phyloP scores from a whole-genome alignment of 2,329 filamentous ascomycete genomes.

The Orbilia blumenaviensis region DNA sequence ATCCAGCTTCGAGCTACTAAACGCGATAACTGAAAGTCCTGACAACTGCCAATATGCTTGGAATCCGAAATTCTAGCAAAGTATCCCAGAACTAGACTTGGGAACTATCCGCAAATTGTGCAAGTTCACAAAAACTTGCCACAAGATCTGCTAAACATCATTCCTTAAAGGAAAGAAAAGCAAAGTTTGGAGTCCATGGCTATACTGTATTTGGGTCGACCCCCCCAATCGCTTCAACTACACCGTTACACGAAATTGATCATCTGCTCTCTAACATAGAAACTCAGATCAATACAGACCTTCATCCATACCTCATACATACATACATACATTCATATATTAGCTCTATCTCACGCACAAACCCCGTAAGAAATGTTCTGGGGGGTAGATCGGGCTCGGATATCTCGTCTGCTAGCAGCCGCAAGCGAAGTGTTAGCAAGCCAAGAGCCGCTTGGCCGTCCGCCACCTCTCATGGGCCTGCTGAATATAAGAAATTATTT shows the following conservation, averaged over 20 bases:
- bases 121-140: no score
- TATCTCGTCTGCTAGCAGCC: conserved; percentile 38
- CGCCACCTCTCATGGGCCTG: background rate
- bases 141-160: background rate
- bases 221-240: conserved; percentile 6
- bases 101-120: no score
- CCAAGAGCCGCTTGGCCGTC: conserved; percentile 37
- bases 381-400: no score
- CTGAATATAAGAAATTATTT: no score
- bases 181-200: background rate
- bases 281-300: no score
- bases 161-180: background rate
- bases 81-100: no score
- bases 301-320: no score
- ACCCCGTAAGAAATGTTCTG: no score
- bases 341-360: no score
- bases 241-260: conserved; percentile 1
- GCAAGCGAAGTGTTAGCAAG: conserved; percentile 16
- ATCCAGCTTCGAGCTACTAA: conserved; percentile 25
- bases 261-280: no score
- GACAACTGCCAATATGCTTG: conserved; percentile 34
- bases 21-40: conserved; percentile 38
- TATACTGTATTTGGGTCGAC: no score
- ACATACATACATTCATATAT: background rate
- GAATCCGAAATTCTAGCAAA: no score